phyloP scores from a whole-genome alignment of 179 eudicot genomes.

The Spergularia azorica region DNA sequence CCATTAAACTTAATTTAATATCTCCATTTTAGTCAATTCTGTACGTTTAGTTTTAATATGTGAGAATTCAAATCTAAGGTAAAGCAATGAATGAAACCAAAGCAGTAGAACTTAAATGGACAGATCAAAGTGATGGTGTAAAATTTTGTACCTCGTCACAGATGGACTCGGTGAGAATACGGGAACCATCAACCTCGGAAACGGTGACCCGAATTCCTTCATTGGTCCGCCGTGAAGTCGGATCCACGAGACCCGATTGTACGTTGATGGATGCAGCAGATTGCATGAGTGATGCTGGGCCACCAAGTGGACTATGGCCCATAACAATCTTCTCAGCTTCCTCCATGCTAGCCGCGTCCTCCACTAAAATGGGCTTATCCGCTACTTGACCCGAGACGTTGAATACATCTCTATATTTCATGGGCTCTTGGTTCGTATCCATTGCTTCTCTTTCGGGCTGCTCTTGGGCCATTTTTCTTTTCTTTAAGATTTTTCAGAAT shows the following conservation, averaged over 20 bases:
- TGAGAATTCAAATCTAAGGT: too few species aligned
- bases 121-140: too few species aligned
- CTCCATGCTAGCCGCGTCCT: slow-evolving; percentile 54
- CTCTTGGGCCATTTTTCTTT: slow-evolving; percentile 35
- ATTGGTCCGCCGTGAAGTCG: slow-evolving; percentile 25
- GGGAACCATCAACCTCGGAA: slow-evolving; percentile 31
- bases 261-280: slow-evolving; percentile 51
- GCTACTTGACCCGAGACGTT: slow-evolving; percentile 43
- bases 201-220: slow-evolving; percentile 42
- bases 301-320: slow-evolving; percentile 43
- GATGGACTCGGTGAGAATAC: slow-evolving; percentile 40
- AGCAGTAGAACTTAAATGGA: too few species aligned
- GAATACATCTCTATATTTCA: slow-evolving; percentile 52
- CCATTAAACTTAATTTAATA: too few species aligned
- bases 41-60: too few species aligned
- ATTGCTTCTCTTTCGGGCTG: slow-evolving; percentile 30
- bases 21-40: too few species aligned
- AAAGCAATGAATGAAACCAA: too few species aligned
- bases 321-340: slow-evolving; percentile 44
- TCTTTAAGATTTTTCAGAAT: not conserved
- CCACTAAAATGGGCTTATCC: slow-evolving; percentile 39
- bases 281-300: slow-evolving; percentile 54
- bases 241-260: slow-evolving; percentile 39
- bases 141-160: slow-evolving; percentile 39
- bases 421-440: slow-evolving; percentile 17